Base-by-base conservation (phyloP, 768 basidiomycete species). In the Strobilomyces echinocephalus region DNA sequence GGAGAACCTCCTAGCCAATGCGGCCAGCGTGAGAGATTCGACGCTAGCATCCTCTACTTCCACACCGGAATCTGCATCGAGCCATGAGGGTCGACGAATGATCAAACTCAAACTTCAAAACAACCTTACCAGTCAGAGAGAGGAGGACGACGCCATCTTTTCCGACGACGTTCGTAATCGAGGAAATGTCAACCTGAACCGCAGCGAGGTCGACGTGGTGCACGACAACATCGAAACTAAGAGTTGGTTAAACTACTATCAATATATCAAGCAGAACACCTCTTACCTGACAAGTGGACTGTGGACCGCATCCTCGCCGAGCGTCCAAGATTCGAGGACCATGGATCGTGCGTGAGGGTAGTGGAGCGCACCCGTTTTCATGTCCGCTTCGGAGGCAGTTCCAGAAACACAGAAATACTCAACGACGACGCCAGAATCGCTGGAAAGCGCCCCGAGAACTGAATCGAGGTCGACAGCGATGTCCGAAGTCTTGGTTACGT, bases 101-200 rank as follows among this genome's bases (percentile, higher is more conserved):
- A 11, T 34, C 2, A 4, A 21, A 36, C 30, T 8, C 15, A 4
- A 21, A 36, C 30, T 8, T 12, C 15, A 11, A n/a, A 8, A n/a
- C 5, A 3, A 30, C 16, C 58, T 57, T 35, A 69, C 66, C 57
- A 1, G 53, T 56, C 33, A 69, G 55, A 20, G 60, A 53, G 18
- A 68, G 56, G 10, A 69, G 59, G 24, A 63, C 53, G 2, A 60
- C 49, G 30, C 67, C 67, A 7, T 56, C 53, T 2, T 35, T 47
- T 36, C 63, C 67, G 11, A 68, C 50, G 26, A 69, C 28, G 26
- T 66, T 67, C 6, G 60, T 39, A 18, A 69, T 63, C 1, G 61
- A 64, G 33, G 36, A 38, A 6, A 68, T 40, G 38, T 69, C 58
- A 18, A 49, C 26, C 36, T 55, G 57, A 12, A 64, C 57, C 4